These are phyloP conservation scores for Trametes cingulata DNA, from an alignment of 768 basidiomycete genomes.

Conservation along the genomic window DNA sequence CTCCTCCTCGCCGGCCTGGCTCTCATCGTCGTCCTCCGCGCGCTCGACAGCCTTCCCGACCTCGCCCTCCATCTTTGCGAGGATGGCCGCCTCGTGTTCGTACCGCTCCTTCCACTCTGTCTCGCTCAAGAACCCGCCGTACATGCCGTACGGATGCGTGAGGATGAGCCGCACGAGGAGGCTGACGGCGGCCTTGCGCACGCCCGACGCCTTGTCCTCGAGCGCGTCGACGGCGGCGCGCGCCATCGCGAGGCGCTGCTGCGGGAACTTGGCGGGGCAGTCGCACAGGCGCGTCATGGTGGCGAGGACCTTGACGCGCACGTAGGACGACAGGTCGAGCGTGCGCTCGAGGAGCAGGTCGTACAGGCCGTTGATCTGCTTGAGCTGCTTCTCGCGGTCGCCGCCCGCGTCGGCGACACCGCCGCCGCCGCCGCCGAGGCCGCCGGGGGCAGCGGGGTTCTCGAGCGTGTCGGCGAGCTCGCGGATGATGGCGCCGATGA, in stretches of 20 bases:
- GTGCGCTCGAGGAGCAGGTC: slow-evolving; percentile 85
- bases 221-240: slow-evolving; percentile 75
- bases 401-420: slow-evolving; percentile 32
- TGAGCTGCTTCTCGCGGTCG: slow-evolving; percentile 52
- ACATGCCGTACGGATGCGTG: slow-evolving; percentile 90
- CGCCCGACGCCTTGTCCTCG: slow-evolving; percentile 86
- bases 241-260: slow-evolving; percentile 77
- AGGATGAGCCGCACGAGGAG: slow-evolving; percentile 71
- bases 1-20: slow-evolving; percentile 32
- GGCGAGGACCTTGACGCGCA: slow-evolving; percentile 83
- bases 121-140: slow-evolving; percentile 78
- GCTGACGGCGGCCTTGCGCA: slow-evolving; percentile 81
- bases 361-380: slow-evolving; percentile 80
- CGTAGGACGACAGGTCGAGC: slow-evolving; percentile 86
- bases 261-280: slow-evolving; percentile 77
- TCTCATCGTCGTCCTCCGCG: slow-evolving; percentile 29
- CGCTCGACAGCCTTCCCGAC: slow-evolving; percentile 64
- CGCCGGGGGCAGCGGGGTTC: neutral
- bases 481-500: slow-evolving; percentile 81
- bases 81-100: slow-evolving; percentile 55
- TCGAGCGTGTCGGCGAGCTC: slow-evolving; percentile 67
- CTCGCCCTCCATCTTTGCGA: slow-evolving; percentile 67
- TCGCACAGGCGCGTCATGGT: slow-evolving; percentile 80
- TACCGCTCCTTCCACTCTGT: slow-evolving; percentile 77
- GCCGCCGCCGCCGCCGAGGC: neutral